A percentile compares a stretch with the other conserved stretches of the same genome.
Evolutionary conservation across 495 filamentous ascomycete genomes (phyloP).

Genomic region (Usnea hakonensis): DNA sequence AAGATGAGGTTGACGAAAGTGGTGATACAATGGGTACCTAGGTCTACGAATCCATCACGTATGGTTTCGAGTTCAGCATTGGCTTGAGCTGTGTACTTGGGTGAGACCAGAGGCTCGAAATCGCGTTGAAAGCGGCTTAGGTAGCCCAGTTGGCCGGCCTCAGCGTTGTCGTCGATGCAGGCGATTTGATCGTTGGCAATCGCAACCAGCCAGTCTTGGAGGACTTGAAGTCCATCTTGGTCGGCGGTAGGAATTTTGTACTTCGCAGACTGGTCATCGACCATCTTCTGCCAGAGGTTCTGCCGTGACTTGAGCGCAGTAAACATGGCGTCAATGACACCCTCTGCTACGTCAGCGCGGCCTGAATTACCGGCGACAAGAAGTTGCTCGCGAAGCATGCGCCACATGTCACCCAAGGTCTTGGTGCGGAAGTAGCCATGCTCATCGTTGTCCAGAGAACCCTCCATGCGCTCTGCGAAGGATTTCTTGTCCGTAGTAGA

Average conservation of each 20-base stretch:
- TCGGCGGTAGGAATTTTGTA: slow-evolving; percentile 52
- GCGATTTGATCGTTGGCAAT: slow-evolving; percentile 98
- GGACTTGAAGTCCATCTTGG: slow-evolving; percentile 68
- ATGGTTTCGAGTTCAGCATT: slow-evolving; percentile 64
- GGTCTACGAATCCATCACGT: slow-evolving; percentile 85
- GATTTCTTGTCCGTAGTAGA: slow-evolving; percentile 68
- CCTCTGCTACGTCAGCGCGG: slow-evolving; percentile 79
- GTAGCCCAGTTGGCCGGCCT: slow-evolving; percentile 63
- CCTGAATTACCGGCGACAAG: slow-evolving; percentile 71
- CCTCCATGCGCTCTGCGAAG: slow-evolving; percentile 66
- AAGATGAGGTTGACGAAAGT: slow-evolving; percentile 82
- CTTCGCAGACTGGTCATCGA: slow-evolving; percentile 75
- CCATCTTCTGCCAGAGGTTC: slow-evolving; percentile 72
- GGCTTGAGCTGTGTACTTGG: slow-evolving; percentile 67
- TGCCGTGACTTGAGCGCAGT: slow-evolving; percentile 73
- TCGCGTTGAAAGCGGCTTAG: slow-evolving; percentile 73
- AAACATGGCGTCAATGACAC: slow-evolving; percentile 91
- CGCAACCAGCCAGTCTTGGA: slow-evolving; percentile 94
- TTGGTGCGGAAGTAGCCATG: slow-evolving; percentile 83
- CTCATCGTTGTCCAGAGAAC: slow-evolving; percentile 75
- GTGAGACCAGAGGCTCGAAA: slow-evolving; percentile 68
- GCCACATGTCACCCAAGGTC: slow-evolving; percentile 89
- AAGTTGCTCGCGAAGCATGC: slow-evolving; percentile 90
- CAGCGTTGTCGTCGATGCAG: slow-evolving; percentile 82
- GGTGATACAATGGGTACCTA: slow-evolving; percentile 81